Percentiles rank a stretch among this genome's conserved stretches.
These are phyloP conservation scores for Trichoderma pleuroti DNA, from an alignment of 2,329 filamentous ascomycete genomes.

Conservation along the genomic window DNA sequence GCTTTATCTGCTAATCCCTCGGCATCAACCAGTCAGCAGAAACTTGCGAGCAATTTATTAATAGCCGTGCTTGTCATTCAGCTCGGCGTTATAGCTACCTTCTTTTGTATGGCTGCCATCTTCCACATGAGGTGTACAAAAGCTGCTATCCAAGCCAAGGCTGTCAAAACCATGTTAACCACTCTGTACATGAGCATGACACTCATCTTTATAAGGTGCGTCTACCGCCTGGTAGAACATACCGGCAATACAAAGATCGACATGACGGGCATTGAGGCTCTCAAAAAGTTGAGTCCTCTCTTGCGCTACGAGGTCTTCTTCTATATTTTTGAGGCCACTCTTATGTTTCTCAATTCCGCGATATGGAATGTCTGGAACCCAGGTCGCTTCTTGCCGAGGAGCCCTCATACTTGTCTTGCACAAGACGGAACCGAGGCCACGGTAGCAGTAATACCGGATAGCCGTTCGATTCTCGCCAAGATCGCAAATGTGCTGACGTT, in stretches of 20 bases:
- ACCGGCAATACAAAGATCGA: conserved; percentile 3
- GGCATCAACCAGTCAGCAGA: not conserved
- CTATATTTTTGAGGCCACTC: not conserved
- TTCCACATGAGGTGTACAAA: not conserved
- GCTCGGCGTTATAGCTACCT: not conserved
- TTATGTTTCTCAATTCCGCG: not conserved
- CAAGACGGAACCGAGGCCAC: not conserved
- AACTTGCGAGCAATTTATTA: not conserved
- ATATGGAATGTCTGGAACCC: conserved; percentile 5
- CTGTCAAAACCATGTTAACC: not conserved
- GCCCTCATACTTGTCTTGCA: not conserved
- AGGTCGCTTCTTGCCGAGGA: not conserved
- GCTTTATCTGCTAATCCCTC: not conserved
- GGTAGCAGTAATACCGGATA: not conserved
- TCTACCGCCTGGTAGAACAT: conserved; percentile 6
- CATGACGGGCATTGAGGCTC: not conserved
- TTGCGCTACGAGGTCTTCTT: conserved; percentile 3
- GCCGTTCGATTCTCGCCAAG: not conserved
- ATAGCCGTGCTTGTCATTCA: not conserved
- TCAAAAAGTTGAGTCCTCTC: not conserved
- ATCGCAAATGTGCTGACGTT: not conserved
- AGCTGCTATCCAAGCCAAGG: not conserved
- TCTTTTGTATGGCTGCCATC: not conserved
- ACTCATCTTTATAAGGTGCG: not conserved
- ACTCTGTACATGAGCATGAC: not conserved